A percentile compares a stretch with the other conserved stretches of the same genome.
phyloP scores from a whole-genome alignment of 768 basidiomycete genomes.

The Tephrocybe sp. region DNA sequence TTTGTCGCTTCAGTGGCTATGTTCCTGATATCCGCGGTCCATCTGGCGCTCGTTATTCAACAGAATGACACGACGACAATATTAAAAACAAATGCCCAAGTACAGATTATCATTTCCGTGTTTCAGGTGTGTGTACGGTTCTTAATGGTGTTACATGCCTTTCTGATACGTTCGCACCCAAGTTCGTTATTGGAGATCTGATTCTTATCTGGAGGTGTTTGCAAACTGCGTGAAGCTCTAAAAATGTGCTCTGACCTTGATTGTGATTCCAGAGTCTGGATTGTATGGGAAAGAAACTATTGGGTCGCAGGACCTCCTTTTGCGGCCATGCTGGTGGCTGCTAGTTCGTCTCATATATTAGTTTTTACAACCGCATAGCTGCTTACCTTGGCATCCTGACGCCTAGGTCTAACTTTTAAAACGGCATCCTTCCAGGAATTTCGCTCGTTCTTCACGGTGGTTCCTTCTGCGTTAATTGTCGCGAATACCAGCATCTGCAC shows the following conservation, averaged over 20 bases:
- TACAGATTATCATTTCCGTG: constrained; percentile 8
- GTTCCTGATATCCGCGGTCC: constrained; percentile 10
- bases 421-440: constrained; percentile 1
- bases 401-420: constrained; percentile 8
- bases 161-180: not conserved
- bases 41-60: constrained; percentile 9
- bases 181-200: constrained; percentile 15
- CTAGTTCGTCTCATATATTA: constrained; percentile 3
- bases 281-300: constrained; percentile 15
- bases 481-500: constrained; percentile 17
- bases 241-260: too few species aligned
- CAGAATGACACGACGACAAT: not conserved
- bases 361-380: not conserved
- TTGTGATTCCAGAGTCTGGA: constrained; percentile 11
- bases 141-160: not conserved
- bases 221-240: too few species aligned
- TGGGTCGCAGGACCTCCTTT: constrained; percentile 11
- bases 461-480: constrained; percentile 10
- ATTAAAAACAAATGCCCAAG: not conserved
- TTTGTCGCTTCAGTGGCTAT: constrained; percentile 14
- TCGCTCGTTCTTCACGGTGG: constrained; percentile 7
- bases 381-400: too few species aligned
- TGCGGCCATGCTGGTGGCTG: constrained; percentile 6
- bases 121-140: constrained; percentile 13
- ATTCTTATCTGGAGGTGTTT: constrained; percentile 18